Evolutionary conservation across 768 basidiomycete genomes (phyloP).

Genomic region (Tylopilus felleus): DNA sequence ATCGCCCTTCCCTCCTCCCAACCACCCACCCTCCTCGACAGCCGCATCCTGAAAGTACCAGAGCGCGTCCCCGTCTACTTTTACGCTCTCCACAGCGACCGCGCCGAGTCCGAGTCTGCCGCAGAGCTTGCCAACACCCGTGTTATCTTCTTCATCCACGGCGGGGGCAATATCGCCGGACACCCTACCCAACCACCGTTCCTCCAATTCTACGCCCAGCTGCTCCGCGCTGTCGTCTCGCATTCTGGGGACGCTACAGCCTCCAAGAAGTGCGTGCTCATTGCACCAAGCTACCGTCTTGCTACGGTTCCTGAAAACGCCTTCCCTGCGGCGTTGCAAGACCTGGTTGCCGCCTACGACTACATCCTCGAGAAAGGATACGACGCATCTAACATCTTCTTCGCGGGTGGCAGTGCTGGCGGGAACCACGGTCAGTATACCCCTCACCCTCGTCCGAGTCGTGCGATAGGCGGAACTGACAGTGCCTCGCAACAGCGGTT

Average conservation of each 20-base stretch:
- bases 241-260: neutral
- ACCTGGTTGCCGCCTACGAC: too few species aligned
- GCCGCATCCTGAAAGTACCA: slow-evolving; percentile 4
- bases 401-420: slow-evolving; percentile 27
- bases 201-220: slow-evolving; percentile 6
- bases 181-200: slow-evolving; percentile 11
- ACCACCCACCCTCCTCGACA: neutral
- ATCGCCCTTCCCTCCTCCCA: slow-evolving; percentile 12
- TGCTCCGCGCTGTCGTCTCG: neutral
- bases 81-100: slow-evolving; percentile 5
- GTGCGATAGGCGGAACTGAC: neutral
- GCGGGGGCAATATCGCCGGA: slow-evolving; percentile 12
- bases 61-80: slow-evolving; percentile 24
- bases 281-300: too few species aligned
- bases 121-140: neutral
- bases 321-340: too few species aligned
- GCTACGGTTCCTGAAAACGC: too few species aligned
- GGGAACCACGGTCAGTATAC: slow-evolving; percentile 24
- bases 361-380: slow-evolving; percentile 24
- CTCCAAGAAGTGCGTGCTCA: slow-evolving; percentile 2
- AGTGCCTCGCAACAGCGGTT: slow-evolving; percentile 8
- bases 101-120: too few species aligned
- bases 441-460: too few species aligned
- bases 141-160: too few species aligned
- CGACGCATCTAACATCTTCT: slow-evolving; percentile 11